These are phyloP conservation scores for Talaromyces sp. DNA, from an alignment of 2,329 filamentous ascomycete genomes.

Conservation along the genomic window DNA sequence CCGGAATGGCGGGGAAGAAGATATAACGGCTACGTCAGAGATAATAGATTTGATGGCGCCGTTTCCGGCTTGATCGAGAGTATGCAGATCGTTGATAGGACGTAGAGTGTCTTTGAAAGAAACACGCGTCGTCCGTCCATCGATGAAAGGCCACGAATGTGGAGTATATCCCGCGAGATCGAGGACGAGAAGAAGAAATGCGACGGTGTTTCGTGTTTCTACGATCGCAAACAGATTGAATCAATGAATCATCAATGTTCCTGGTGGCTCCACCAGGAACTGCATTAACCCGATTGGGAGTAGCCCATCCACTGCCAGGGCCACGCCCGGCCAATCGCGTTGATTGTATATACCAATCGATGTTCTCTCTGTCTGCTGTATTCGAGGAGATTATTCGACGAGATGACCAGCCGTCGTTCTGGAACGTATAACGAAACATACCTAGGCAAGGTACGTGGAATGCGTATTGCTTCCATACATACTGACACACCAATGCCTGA, in stretches of 20 bases:
- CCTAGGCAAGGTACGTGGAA: background rate
- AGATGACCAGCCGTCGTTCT: background rate
- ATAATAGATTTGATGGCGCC: background rate
- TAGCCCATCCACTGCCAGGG: background rate
- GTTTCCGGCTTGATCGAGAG: background rate
- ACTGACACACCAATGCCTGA: background rate
- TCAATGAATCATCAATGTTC: conserved; percentile 17
- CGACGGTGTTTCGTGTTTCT: background rate
- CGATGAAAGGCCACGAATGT: background rate
- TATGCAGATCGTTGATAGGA: background rate
- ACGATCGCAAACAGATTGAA: conserved; percentile 10
- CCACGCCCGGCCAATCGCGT: background rate
- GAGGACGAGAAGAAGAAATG: background rate
- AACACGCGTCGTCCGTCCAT: background rate
- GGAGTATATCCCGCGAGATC: background rate
- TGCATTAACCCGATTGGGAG: background rate
- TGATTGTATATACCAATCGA: background rate
- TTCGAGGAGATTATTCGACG: background rate
- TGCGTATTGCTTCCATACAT: background rate
- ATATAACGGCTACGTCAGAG: conserved; percentile 2
- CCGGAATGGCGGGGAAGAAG: conserved; percentile 6
- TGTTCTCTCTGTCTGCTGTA: background rate
- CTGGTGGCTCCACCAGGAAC: conserved; percentile 4
- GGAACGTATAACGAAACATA: background rate
- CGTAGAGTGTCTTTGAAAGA: background rate